Evolutionary conservation across 1,139 yeast genomes (phyloP), one percentile per base, ranked within the genome.

Genomic region (Suhomyces kunorum): DNA sequence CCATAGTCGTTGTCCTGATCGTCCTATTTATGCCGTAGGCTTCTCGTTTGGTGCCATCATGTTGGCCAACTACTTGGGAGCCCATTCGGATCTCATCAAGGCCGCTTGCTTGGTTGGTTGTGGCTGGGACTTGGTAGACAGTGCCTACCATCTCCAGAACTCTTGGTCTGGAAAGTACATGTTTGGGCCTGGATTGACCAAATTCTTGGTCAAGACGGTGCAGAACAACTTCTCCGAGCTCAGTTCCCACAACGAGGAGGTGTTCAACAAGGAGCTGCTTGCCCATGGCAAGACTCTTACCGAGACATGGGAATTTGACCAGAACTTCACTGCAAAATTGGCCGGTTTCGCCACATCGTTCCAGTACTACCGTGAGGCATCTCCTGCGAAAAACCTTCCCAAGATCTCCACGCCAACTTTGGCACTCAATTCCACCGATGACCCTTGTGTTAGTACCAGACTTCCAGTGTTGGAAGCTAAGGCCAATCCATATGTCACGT

Each of bases 11-110:
- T 81, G 76, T 59, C 96, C 97, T 11, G 67, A 75, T 39, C 76
- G 96, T 49, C 84, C 86, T 26, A 69, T 90, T 28, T 88, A 80
- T 59, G 76, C 83, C 1, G 83, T 80, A 13, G 97, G 97, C 1
- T 85, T 84, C 57, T 87, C 96, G 8, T 81, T 90, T 51, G 98
- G 85, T 5, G 83, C 81, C 1, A 67, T 78, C n/a, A 70, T 79
- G 17, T 56, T 72, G 30, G 68, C 80, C 31, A 80, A 80, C 53
- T 80, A 74, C 49, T 56, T 80, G 43, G 83, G 80, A 4, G 82
- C 78, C 55, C 61, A 61, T 4, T 53, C 51, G 4, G 63, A 71
- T 23, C 67, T 73, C 28, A 62, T 89, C 36, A 72, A 76, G 30
- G 87, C 89, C 6, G 89, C 92, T 4, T 74, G 78, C 18, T 64